Base-by-base conservation (phyloP, 139 green algal species). In the Astrephomene gubernaculifera region DNA sequence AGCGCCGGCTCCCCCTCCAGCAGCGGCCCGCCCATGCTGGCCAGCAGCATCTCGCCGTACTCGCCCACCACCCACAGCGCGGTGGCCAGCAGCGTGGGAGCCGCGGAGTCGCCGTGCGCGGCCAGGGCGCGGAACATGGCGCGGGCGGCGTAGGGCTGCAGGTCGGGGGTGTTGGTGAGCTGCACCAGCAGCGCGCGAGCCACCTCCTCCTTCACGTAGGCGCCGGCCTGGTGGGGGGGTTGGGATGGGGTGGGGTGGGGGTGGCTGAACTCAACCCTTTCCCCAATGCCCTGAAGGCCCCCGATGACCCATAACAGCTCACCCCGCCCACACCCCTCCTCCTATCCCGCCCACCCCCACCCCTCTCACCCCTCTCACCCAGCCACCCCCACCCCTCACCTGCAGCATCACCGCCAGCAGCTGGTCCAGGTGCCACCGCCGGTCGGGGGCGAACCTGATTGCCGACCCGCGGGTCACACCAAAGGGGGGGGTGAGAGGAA, bases 371-470 rank as follows among this genome's bases (percentile, higher is more conserved):
- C n/a, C n/a, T n/a, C n/a, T n/a, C 36, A 22, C 39, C 19, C 29
- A 4, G 10, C 38, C 38, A 22, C 22, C 12, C 38, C 4, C 3
- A 9, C 22, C 4, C 27, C 76, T 49, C 78, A 95, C 91, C 89
- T 95, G 87, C 52, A 96, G 81, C 83, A 98, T 87, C 36, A 95
- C 92, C 87, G 94, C 85, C 57, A 97, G 81, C 81, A 98, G 83
- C 52, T 91, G 95, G 92, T 99, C 97, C 17, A 99, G 85, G 87
- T 98, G 95, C 95, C 96, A 99, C 17, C 91, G 92, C 89, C 96
- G 96, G 87, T 96, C 94, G 4, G 96, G 96, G 7, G 97, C 92
- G 72, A 93, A 90, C 70, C 84, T 84, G 74, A 7, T 67, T 8
- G 60, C 60, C 21, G 21, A n/a, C n/a, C n/a, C n/a, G n/a, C n/a